These are phyloP conservation scores for Didymella lethalis DNA, from an alignment of 2,329 filamentous ascomycete species.

Conservation along the genomic window DNA sequence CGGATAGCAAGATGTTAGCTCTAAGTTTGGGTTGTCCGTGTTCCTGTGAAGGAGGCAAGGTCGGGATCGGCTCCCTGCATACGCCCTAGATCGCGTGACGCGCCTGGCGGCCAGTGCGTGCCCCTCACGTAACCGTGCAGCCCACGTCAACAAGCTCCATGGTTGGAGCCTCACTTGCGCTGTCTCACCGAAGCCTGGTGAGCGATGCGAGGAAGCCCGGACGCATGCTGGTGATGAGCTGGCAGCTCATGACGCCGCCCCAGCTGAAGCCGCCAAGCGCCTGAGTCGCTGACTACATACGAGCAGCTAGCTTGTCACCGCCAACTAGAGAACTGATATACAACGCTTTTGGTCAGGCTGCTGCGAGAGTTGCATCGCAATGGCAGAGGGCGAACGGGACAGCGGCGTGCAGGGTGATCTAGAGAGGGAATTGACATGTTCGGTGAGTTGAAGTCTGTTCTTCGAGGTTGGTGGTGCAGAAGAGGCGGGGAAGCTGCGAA, in stretches of 20 bases:
- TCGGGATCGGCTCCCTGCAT: constrained; percentile 21
- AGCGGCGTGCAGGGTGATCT: constrained; percentile 68
- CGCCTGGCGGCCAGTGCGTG: constrained; percentile 17
- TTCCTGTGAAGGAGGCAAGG: constrained; percentile 4
- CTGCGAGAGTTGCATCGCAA: constrained; percentile 24
- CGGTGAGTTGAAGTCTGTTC: constrained; percentile 67
- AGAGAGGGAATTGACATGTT: constrained; percentile 94
- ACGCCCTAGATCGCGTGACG: constrained; percentile 21
- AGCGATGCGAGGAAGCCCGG: constrained; percentile 18
- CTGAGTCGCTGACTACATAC: constrained; percentile 24
- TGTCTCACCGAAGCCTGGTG: constrained; percentile 17
- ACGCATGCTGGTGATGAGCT: constrained; percentile 22
- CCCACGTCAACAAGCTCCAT: constrained; percentile 22
- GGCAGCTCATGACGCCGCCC: constrained; percentile 22
- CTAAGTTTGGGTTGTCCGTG: neutral
- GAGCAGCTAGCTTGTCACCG: constrained; percentile 20
- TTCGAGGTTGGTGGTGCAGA: constrained; percentile 21
- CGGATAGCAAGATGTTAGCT: too few relatives aligned
- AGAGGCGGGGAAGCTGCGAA: constrained; percentile 13
- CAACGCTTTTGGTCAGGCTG: constrained; percentile 10
- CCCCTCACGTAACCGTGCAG: constrained; percentile 25
- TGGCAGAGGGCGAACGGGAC: constrained; percentile 45
- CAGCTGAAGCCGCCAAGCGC: constrained; percentile 23
- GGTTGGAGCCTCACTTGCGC: constrained; percentile 15
- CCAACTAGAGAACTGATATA: constrained; percentile 9